Conservation (phyloP, 306 rosid species). For the Prunus kanzakura region DNA sequence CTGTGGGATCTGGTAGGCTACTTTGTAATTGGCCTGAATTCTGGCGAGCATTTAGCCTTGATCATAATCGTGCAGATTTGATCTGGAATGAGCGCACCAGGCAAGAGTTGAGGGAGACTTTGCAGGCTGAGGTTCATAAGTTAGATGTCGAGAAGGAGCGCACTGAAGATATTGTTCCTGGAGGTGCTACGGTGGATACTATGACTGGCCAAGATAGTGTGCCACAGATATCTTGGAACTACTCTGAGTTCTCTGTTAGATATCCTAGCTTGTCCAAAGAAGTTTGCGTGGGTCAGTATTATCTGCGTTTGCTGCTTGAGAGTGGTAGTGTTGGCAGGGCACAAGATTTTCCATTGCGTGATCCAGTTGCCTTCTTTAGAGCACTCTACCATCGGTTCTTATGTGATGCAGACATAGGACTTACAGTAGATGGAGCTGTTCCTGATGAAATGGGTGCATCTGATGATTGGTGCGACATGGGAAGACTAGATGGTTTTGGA, state of each 20-base stretch:
- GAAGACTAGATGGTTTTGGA: constrained; percentile 98
- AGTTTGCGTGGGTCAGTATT: constrained; percentile 99
- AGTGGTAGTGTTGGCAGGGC: constrained; percentile 94
- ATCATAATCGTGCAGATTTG: constrained; percentile 99
- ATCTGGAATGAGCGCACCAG: constrained; percentile 99
- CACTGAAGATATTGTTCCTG: constrained; percentile 94
- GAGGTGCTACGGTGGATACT: constrained; percentile 54
- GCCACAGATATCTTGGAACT: constrained; percentile 96
- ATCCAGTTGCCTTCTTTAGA: constrained; percentile 93
- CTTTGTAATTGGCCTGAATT: constrained; percentile 97
- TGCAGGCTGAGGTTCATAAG: constrained; percentile 97
- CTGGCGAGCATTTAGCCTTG: constrained; percentile 97
- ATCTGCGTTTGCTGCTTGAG: constrained; percentile 92
- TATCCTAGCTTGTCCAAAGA: constrained; percentile 97
- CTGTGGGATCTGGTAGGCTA: constrained; percentile 96
- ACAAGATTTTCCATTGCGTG: constrained; percentile 91
- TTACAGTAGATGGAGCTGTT: constrained; percentile 95
- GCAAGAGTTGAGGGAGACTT: constrained; percentile 92
- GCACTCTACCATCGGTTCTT: constrained; percentile 93
- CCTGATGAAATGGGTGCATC: constrained; percentile 99
- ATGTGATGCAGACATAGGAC: constrained; percentile 98
- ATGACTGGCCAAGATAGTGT: constrained; percentile 62
- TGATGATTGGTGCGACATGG: constrained; percentile 99
- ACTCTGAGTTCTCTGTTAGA: constrained; percentile 82
- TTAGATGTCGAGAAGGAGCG: constrained; percentile 98